These are phyloP conservation scores for Colletotrichum costaricense DNA, from an alignment of 2,329 filamentous ascomycete genomes.

Conservation along the genomic window DNA sequence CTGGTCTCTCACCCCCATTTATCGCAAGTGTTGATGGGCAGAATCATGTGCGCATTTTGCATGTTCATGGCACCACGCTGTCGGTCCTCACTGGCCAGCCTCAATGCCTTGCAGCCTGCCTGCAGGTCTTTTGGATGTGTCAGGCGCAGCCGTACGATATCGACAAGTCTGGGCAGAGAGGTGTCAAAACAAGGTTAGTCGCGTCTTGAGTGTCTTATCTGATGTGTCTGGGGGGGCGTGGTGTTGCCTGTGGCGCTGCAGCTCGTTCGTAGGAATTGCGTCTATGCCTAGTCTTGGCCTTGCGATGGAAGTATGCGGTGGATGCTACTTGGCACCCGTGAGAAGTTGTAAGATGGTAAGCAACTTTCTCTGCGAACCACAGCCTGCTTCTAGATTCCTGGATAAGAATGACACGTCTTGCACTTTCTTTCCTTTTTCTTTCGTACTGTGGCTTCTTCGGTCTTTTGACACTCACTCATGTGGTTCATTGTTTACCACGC, in stretches of 20 bases:
- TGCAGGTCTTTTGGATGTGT: constrained; percentile 28
- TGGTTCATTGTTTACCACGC: neutral
- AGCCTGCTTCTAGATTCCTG: constrained; percentile 18
- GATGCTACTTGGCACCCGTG: constrained; percentile 16
- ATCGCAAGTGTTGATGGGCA: constrained; percentile 15
- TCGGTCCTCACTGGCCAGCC: constrained; percentile 17
- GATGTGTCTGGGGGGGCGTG: neutral
- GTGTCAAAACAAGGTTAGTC: constrained; percentile 35
- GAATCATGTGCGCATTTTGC: constrained; percentile 29
- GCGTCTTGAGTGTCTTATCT: constrained; percentile 18
- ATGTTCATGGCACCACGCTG: constrained; percentile 22
- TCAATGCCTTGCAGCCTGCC: constrained; percentile 14
- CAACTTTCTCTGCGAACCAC: neutral
- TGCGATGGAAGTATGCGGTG: constrained; percentile 4
- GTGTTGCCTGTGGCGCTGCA: neutral
- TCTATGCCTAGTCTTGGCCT: neutral
- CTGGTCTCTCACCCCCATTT: neutral
- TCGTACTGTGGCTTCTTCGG: neutral
- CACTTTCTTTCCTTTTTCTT: constrained; percentile 8
- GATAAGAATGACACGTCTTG: constrained; percentile 20
- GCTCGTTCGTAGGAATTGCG: constrained; percentile 10
- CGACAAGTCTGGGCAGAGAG: neutral
- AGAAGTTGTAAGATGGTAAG: constrained; percentile 4
- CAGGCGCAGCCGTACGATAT: constrained; percentile 26
- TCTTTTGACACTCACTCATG: neutral